Percentiles rank a stretch among this genome's conserved stretches.
These are phyloP conservation scores for Sequoia sempervirens DNA, from an alignment of 75 land plant species.

Conservation along the genomic window DNA sequence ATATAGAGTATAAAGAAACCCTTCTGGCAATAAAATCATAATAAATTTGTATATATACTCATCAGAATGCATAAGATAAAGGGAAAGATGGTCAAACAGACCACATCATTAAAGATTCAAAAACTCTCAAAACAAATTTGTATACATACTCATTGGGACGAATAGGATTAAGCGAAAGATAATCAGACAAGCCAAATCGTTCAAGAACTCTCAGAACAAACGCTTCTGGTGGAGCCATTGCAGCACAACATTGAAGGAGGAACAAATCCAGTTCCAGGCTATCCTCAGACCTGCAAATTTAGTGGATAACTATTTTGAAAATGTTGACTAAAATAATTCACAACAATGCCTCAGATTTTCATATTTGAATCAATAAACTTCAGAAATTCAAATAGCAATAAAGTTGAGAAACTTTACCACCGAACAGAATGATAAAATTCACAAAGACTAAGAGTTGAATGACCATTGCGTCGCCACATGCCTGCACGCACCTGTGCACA, in stretches of 20 bases:
- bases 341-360: neutral
- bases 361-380: neutral
- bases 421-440: constrained; percentile 71
- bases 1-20: neutral
- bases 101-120: constrained; percentile 58
- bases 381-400: neutral
- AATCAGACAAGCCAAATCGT: constrained; percentile 74
- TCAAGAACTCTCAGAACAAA: constrained; percentile 67
- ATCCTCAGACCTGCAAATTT: constrained; percentile 68
- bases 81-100: constrained; percentile 57
- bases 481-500: constrained; percentile 92
- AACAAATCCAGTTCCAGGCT: constrained; percentile 85
- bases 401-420: constrained; percentile 45
- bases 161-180: constrained; percentile 54
- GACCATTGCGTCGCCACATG: constrained; percentile 96
- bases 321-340: neutral
- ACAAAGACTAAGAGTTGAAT: constrained; percentile 46
- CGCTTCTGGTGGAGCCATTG: constrained; percentile 82
- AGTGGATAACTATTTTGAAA: constrained; percentile 1
- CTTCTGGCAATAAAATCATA: neutral
- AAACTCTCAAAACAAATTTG: neutral
- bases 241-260: constrained; percentile 90
- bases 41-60: constrained; percentile 57
- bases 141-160: constrained; percentile 78
- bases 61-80: constrained; percentile 49